Conservation (phyloP, 2,329 filamentous ascomycete species). For the Trichoderma sp. region DNA sequence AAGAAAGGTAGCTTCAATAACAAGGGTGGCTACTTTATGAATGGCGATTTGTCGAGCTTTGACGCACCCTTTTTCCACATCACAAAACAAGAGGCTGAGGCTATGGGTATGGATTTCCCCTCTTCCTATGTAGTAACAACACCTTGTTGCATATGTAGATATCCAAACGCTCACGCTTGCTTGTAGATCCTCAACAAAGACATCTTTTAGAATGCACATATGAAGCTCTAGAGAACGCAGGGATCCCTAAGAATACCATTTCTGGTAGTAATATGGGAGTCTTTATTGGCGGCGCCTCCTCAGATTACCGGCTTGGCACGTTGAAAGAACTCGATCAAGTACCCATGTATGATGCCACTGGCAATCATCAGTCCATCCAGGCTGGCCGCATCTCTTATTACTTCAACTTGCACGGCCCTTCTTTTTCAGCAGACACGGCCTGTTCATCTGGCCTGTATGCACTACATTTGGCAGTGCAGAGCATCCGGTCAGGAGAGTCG, state of each 20-base stretch:
- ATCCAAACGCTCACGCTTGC: not conserved
- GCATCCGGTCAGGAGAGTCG: constrained; percentile 49
- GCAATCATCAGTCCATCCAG: constrained; percentile 52
- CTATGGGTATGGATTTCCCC: constrained; percentile 40
- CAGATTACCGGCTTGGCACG: constrained; percentile 50
- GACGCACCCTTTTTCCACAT: constrained; percentile 56
- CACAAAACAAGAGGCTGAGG: constrained; percentile 51
- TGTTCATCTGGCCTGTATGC: constrained; percentile 55
- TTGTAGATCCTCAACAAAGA: constrained; percentile 53
- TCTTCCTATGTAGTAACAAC: not conserved
- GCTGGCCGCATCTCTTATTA: constrained; percentile 57
- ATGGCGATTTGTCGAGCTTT: constrained; percentile 48
- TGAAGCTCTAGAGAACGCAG: constrained; percentile 56
- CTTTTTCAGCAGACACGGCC: constrained; percentile 54
- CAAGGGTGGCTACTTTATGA: constrained; percentile 44
- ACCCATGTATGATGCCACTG: constrained; percentile 55
- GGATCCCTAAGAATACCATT: constrained; percentile 49
- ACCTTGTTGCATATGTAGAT: not conserved
- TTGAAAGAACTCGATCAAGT: constrained; percentile 46
- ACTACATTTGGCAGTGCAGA: constrained; percentile 52
- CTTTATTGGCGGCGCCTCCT: constrained; percentile 49
- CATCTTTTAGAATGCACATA: constrained; percentile 55
- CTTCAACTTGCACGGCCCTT: constrained; percentile 56
- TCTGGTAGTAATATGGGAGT: constrained; percentile 52
- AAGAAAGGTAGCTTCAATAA: constrained; percentile 44